These are phyloP conservation scores for Amanita molliuscula DNA, from an alignment of 768 basidiomycete species.

Conservation along the genomic window DNA sequence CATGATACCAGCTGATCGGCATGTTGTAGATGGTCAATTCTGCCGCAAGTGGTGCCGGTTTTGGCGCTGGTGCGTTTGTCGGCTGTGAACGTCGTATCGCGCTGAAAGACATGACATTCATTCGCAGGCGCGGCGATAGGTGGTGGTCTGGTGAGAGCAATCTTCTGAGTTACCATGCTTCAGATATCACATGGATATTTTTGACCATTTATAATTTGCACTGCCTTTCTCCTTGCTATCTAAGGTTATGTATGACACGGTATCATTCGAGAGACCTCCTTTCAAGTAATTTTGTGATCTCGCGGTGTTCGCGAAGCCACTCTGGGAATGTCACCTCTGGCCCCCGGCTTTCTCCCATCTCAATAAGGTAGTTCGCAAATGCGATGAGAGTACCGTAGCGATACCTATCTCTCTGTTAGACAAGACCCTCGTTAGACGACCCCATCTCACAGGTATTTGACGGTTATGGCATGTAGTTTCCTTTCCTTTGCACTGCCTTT, in stretches of 20 bases:
- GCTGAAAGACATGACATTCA: neutral
- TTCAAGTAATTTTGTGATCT: slow-evolving; percentile 68
- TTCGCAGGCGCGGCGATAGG: slow-evolving; percentile 23
- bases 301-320: slow-evolving; percentile 77
- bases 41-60: slow-evolving; percentile 64
- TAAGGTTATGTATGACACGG: neutral
- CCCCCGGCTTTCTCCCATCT: slow-evolving; percentile 32
- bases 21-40: slow-evolving; percentile 40
- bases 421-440: neutral
- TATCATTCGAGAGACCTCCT: slow-evolving; percentile 57
- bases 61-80: slow-evolving; percentile 52
- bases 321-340: slow-evolving; percentile 53
- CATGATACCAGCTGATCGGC: neutral
- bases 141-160: slow-evolving; percentile 22
- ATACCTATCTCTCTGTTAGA: slow-evolving; percentile 35
- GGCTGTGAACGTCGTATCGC: neutral
- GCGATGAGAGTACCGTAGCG: slow-evolving; percentile 89
- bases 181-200: neutral
- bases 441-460: slow-evolving; percentile 72
- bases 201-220: neutral
- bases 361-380: slow-evolving; percentile 91
- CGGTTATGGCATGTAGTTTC: slow-evolving; percentile 63
- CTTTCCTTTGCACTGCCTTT: slow-evolving; percentile 69
- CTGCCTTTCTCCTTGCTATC: neutral
- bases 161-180: slow-evolving; percentile 15